Evolutionary conservation across 169 alveolate genomes (phyloP).

Genomic region (Toxoplasma gondii): DNA sequence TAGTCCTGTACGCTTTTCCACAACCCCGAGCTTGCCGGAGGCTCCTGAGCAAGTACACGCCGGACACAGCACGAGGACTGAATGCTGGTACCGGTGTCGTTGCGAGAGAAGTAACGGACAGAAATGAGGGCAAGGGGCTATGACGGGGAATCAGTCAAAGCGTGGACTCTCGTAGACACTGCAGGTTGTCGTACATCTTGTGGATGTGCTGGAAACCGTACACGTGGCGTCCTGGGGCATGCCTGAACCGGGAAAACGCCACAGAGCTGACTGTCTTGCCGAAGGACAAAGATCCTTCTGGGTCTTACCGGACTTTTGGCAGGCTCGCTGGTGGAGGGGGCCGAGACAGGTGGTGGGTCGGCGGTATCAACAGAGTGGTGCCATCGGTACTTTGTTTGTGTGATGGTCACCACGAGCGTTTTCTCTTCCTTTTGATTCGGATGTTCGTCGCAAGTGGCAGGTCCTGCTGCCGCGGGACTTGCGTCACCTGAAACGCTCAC

Average conservation of each 20-base stretch:
- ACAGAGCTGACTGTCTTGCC: too few relatives aligned
- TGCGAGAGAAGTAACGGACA: not conserved
- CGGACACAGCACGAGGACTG: not conserved
- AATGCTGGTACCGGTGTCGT: not conserved
- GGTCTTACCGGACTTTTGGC: too few relatives aligned
- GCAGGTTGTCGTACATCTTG: too few relatives aligned
- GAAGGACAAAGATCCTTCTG: too few relatives aligned
- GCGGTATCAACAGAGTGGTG: not conserved
- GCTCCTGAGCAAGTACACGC: not conserved
- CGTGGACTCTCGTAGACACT: too few relatives aligned
- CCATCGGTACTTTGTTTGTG: not conserved
- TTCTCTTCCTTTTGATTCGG: not conserved
- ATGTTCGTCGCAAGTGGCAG: not conserved
- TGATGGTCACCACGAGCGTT: not conserved
- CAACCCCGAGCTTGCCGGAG: not conserved
- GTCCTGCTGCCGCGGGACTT: not conserved
- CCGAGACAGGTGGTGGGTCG: too few relatives aligned
- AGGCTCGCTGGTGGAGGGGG: too few relatives aligned
- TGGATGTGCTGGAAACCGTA: too few relatives aligned
- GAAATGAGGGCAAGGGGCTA: too few relatives aligned
- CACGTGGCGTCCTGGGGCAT: too few relatives aligned
- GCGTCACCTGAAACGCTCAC: not conserved
- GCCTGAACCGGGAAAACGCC: too few relatives aligned
- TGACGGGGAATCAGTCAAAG: too few relatives aligned
- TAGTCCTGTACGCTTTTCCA: not conserved